phyloP scores from a whole-genome alignment of 176 grass and related monocot genomes.

The Avena eriantha region DNA sequence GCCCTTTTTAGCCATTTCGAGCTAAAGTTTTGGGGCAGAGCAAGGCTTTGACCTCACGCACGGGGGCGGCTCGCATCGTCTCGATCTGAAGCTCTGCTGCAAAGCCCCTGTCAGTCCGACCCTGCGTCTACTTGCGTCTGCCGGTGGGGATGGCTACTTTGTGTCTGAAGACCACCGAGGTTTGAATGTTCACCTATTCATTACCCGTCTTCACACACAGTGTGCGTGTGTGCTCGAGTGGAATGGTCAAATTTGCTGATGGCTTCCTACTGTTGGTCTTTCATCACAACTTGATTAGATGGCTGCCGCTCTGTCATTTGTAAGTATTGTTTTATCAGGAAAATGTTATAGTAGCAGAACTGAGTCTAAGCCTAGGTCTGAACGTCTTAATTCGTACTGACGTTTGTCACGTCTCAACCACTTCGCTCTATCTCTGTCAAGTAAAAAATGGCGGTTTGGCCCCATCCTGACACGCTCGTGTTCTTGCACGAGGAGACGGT shows the following conservation, averaged over 20 bases:
- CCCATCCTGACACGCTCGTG: slow-evolving; percentile 18
- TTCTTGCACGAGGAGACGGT: slow-evolving; percentile 25
- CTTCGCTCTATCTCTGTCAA: background rate
- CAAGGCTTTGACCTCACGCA: slow-evolving; percentile 39
- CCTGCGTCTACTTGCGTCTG: slow-evolving; percentile 35
- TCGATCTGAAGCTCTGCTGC: slow-evolving; percentile 1
- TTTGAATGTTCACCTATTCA: background rate
- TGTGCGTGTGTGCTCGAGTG: background rate
- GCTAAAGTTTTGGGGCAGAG: slow-evolving; percentile 28
- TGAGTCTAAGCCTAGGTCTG: background rate
- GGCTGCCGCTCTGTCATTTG: background rate
- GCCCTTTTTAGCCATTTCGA: slow-evolving; percentile 29
- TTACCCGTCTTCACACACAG: background rate
- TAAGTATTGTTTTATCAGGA: background rate
- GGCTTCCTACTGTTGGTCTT: background rate
- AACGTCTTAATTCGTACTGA: background rate
- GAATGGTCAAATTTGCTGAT: slow-evolving; percentile 27
- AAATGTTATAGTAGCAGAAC: slow-evolving; percentile 1
- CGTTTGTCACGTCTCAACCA: slow-evolving; percentile 33
- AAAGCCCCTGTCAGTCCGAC: background rate
- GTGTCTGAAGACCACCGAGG: background rate
- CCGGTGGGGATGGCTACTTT: background rate
- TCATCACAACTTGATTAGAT: background rate
- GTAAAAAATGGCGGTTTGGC: background rate
- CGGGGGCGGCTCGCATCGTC: slow-evolving; percentile 8